phyloP scores from a whole-genome alignment of 345 rosid species.

The Brassica carinata region DNA sequence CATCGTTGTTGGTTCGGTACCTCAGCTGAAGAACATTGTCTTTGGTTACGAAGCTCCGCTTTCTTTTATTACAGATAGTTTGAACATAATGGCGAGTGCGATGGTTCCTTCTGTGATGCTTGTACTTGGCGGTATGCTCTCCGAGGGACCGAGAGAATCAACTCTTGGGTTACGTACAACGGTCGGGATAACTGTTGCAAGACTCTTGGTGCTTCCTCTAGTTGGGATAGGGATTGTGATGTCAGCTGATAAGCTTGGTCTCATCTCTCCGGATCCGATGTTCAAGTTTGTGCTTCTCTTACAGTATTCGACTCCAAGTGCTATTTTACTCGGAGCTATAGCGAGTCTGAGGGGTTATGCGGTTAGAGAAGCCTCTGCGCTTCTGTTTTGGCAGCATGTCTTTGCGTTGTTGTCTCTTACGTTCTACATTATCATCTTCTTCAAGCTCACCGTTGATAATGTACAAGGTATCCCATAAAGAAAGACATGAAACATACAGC shows the following conservation, averaged over 20 bases:
- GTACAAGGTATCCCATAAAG: constrained; percentile 13
- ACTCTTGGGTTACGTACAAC: constrained; percentile 79
- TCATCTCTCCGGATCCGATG: constrained; percentile 70
- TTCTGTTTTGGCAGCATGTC: constrained; percentile 92
- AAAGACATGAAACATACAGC: no score
- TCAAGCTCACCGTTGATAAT: constrained; percentile 50
- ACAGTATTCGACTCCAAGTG: constrained; percentile 94
- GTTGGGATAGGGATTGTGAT: constrained; percentile 72
- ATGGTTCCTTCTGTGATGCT: constrained; percentile 99
- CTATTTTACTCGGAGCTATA: constrained; percentile 87
- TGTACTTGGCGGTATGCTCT: constrained; percentile 92
- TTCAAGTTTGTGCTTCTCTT: constrained; percentile 74
- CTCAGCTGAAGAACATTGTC: constrained; percentile 65
- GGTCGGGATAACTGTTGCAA: constrained; percentile 67
- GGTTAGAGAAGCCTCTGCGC: constrained; percentile 80
- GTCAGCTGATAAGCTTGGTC: constrained; percentile 55
- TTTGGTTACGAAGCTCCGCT: constrained; percentile 84
- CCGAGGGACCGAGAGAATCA: constrained; percentile 91
- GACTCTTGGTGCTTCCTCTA: constrained; percentile 85
- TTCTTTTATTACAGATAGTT: constrained; percentile 81
- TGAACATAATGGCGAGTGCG: constrained; percentile 79
- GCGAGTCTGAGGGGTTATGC: constrained; percentile 92
- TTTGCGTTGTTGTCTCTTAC: constrained; percentile 81
- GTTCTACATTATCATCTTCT: constrained; percentile 63
- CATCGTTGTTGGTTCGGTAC: constrained; percentile 70